phyloP scores from a whole-genome alignment of 2,329 filamentous ascomycete genomes.

The Diaporthe capsici region DNA sequence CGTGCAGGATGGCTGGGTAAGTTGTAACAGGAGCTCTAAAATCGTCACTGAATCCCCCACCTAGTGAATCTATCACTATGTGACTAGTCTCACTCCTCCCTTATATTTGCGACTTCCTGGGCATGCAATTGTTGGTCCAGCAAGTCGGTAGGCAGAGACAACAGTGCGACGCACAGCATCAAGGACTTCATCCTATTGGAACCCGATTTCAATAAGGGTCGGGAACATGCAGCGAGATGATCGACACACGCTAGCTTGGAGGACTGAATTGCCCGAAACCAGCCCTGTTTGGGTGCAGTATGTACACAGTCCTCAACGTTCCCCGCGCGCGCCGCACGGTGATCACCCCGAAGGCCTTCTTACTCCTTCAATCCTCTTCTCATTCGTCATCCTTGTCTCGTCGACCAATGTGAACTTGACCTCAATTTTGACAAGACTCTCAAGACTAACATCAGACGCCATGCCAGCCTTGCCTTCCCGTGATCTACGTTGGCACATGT shows the following conservation, averaged over 20 bases:
- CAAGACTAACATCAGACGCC: conserved; percentile 18
- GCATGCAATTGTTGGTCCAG: neutral
- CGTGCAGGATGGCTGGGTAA: neutral
- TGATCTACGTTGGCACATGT: conserved; percentile 27
- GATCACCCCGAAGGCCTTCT: neutral
- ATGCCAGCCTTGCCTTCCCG: conserved; percentile 6
- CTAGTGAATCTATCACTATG: too few relatives aligned
- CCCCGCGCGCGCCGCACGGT: neutral
- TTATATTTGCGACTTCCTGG: neutral
- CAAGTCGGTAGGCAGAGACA: neutral
- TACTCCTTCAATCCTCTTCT: too few relatives aligned
- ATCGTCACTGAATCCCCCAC: neutral
- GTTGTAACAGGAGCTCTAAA: neutral
- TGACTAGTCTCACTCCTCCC: neutral
- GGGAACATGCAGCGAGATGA: neutral
- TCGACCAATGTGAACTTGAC: neutral
- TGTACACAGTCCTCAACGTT: neutral
- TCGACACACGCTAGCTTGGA: neutral
- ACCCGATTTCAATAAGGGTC: neutral
- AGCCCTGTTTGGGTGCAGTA: neutral
- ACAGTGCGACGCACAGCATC: neutral
- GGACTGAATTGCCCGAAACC: conserved; percentile 9
- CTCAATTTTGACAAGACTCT: neutral
- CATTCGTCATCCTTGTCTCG: neutral
- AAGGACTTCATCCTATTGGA: neutral